Conservation (phyloP, 2,329 filamentous ascomycete species). For the Ceratocystis destructans region DNA sequence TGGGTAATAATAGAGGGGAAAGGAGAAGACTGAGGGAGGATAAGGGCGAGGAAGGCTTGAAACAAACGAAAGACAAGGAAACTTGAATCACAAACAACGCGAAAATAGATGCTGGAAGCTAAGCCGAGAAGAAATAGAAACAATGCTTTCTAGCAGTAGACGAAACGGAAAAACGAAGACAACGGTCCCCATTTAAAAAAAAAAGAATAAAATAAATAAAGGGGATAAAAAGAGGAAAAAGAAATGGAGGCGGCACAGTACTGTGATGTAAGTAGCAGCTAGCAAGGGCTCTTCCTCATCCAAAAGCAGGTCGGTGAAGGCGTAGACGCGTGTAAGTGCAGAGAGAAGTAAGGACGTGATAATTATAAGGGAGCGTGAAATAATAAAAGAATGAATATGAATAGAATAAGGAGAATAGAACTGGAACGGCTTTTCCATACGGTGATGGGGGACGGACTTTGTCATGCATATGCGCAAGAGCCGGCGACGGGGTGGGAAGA, state of each 20-base stretch:
- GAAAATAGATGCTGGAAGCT: background rate
- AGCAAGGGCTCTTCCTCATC: background rate
- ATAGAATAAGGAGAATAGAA: background rate
- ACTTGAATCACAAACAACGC: slow-evolving; percentile 2
- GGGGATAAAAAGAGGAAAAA: slow-evolving; percentile 21
- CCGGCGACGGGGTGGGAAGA: background rate
- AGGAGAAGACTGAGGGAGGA: background rate
- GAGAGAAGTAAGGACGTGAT: background rate
- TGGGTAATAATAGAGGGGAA: background rate
- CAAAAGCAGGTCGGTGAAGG: background rate
- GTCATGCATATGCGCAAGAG: background rate
- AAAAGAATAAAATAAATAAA: slow-evolving; percentile 9
- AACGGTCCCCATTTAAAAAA: background rate
- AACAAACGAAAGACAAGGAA: slow-evolving; percentile 1
- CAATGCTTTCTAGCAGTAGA: background rate
- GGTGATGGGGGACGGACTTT: no score
- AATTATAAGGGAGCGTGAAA: background rate
- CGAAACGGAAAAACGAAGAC: background rate
- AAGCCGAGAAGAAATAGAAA: background rate
- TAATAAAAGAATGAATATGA: background rate
- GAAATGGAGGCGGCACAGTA: slow-evolving; percentile 18
- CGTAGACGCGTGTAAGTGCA: slow-evolving; percentile 12
- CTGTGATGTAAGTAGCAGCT: background rate
- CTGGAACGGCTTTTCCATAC: no score
- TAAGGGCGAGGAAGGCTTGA: background rate